Base-by-base conservation (phyloP, 768 basidiomycete genomes). In the Amanita inopinata region DNA sequence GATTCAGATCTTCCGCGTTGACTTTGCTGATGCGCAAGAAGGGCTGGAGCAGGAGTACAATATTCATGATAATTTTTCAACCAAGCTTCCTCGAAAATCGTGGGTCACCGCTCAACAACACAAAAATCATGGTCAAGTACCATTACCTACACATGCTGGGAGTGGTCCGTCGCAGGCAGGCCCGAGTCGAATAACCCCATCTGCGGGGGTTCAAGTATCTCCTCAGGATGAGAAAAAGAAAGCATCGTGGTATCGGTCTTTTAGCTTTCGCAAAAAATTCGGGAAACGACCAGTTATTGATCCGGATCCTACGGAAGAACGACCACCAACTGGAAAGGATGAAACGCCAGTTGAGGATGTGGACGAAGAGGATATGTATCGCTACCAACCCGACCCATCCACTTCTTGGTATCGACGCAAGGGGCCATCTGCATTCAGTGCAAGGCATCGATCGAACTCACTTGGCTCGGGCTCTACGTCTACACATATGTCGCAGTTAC, bases 51-150 rank as follows among this genome's bases (percentile, higher is more conserved):
- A 47, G 30, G 49, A 54, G 20, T 42, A 44, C 17, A 51, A 43
- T 14, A 24, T 40, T 40, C 43, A 50, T n/a, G 53, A 52, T 25
- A 52, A 56, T n/a, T 35, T 36, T 11, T 42, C 51, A 27, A 44
- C 36, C 6, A 47, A 51, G n/a, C 43, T 52, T 19, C 53, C 60
- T 3, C 46, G 52, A 24, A 54, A 55, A 18, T 53, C 53, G 38
- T 70, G 66, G 68, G 63, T 68, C 8, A 65, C 64, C 25, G 66
- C 66, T 9, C 45, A 53, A 25, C 51, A 63, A 43, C 56, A 60
- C n/a, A n/a, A n/a, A n/a, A n/a, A n/a, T n/a, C n/a, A n/a, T n/a
- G n/a, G n/a, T n/a, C n/a, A n/a, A n/a, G n/a, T n/a, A n/a, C n/a
- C n/a, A n/a, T n/a, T n/a, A n/a, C 27, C 27, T 28, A 28, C 27